Evolutionary conservation across 768 basidiomycete genomes (phyloP), one percentile per base, ranked within the genome.

Genomic region (Fibroporia radiculosa): DNA sequence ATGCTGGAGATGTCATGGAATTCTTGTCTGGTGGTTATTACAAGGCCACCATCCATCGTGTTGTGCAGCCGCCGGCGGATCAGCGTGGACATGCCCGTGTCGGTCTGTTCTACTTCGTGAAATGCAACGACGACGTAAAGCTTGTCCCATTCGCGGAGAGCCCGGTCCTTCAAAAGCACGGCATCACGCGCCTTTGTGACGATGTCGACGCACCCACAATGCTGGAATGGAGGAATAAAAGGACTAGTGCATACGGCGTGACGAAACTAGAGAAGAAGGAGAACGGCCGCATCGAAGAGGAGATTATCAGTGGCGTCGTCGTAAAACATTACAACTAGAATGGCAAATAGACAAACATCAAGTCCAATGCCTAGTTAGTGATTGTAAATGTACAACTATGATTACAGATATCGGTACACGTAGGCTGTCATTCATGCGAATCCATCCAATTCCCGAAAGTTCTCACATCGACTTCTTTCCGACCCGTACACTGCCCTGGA

Each of bases 401-500:
- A 31, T n/a, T 31, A n/a, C n/a, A n/a, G n/a, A n/a, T n/a, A n/a
- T n/a, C n/a, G n/a, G n/a, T n/a, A n/a, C n/a, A n/a, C n/a, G n/a
- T n/a, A n/a, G n/a, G n/a, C n/a, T n/a, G n/a, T n/a, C n/a, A n/a
- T n/a, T n/a, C n/a, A n/a, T n/a, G n/a, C n/a, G n/a, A n/a, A n/a
- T n/a, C n/a, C n/a, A n/a, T n/a, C n/a, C n/a, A n/a, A n/a, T n/a
- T n/a, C n/a, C n/a, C n/a, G n/a, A n/a, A n/a, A n/a, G n/a, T n/a
- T n/a, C n/a, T n/a, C n/a, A n/a, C 33, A 62, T 39, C 19, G 42
- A 50, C 53, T 73, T 80, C 73, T 80, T 84, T 44, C 81, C 78
- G 3, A 89, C 68, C 32, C 67, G 68, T 3, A 89, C 80, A 42
- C 66, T 75, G 1, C 86, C 86, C 40, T 68, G 69, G 51, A 89